A percentile compares a stretch with the other conserved stretches of the same genome.
Conservation (phyloP, 345 rosid genomes). For the Syzygium grande region DNA sequence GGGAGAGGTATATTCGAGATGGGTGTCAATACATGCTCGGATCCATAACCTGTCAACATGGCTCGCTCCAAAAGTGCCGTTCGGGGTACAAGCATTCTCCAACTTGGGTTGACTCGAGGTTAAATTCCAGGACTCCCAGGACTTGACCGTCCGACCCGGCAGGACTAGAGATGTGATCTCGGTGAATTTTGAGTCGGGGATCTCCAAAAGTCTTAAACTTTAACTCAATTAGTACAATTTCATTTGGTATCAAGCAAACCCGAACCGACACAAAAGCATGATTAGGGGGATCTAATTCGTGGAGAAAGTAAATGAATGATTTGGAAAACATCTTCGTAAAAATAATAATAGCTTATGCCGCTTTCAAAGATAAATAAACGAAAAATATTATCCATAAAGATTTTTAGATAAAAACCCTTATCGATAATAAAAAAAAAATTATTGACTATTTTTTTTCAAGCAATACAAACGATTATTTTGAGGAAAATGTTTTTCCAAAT, state of each 20-base stretch:
- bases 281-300: background rate
- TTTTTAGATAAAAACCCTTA: background rate
- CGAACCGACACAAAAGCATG: background rate
- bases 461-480: no score
- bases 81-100: background rate
- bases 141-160: background rate
- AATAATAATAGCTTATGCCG: no score
- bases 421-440: no score
- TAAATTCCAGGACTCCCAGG: background rate
- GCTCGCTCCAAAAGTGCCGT: background rate
- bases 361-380: rapidly evolving
- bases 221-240: background rate
- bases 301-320: background rate
- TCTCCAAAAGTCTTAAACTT: background rate
- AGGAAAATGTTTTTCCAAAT: no score
- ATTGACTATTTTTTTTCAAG: no score
- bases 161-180: background rate
- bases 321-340: no score
- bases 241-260: background rate
- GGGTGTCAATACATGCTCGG: background rate
- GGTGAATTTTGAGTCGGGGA: background rate
- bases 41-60: background rate
- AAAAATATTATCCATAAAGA: background rate
- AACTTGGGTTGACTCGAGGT: background rate
- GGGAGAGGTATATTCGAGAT: background rate